These are phyloP conservation scores for Breviolum minutum DNA, from an alignment of 73 alveolate genomes.

Conservation along the genomic window DNA sequence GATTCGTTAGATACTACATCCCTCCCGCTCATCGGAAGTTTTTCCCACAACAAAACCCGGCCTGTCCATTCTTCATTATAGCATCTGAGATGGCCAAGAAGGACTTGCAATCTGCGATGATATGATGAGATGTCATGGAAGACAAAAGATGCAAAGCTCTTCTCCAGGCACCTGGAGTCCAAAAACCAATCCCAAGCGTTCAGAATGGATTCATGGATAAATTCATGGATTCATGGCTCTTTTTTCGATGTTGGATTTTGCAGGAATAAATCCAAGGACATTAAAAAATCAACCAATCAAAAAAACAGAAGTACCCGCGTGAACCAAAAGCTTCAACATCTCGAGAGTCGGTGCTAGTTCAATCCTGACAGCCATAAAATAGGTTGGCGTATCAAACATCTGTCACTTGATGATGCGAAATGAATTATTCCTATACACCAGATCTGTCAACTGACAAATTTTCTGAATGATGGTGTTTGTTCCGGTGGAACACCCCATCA, in stretches of 20 bases:
- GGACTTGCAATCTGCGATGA: slow-evolving; percentile 22
- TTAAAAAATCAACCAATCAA: not conserved
- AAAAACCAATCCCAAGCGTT: not conserved
- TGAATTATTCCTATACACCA: not conserved
- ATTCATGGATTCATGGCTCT: not conserved
- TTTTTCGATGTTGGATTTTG: not conserved
- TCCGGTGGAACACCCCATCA: not conserved
- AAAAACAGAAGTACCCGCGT: no score
- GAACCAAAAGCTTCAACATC: not conserved
- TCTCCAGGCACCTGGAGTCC: not conserved
- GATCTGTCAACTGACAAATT: not conserved
- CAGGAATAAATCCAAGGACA: not conserved
- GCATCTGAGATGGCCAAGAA: not conserved
- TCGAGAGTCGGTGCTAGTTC: not conserved
- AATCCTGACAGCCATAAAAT: not conserved
- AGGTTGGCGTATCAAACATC: not conserved
- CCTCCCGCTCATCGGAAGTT: no score
- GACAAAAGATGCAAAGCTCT: not conserved
- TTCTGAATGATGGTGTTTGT: not conserved
- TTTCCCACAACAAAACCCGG: not conserved
- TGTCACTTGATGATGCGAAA: not conserved
- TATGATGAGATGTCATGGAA: not conserved
- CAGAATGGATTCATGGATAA: not conserved
- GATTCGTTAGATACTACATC: no score
- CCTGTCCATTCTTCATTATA: slow-evolving; percentile 19